A percentile compares a stretch with the other conserved stretches of the same genome.
Evolutionary conservation across 2,329 filamentous ascomycete genomes (phyloP).

Genomic region (Diaporthe capsici): DNA sequence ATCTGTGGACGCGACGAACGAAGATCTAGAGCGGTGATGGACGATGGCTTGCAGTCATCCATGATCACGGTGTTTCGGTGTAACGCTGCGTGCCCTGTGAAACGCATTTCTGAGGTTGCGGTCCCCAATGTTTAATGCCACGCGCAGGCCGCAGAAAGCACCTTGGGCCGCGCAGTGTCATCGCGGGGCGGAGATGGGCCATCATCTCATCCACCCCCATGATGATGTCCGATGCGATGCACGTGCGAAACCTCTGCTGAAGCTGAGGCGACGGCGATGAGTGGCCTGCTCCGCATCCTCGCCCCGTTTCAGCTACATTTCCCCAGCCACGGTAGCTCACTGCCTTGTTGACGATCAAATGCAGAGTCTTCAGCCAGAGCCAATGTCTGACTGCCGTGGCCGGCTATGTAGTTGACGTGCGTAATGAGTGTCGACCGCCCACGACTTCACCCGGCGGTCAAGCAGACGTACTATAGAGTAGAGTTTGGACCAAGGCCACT

Average conservation of each 20-base stretch:
- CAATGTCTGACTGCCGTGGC: slow-evolving; percentile 13
- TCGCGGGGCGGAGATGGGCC: not conserved
- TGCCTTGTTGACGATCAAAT: slow-evolving; percentile 1
- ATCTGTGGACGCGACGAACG: slow-evolving; percentile 25
- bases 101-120: slow-evolving; percentile 29
- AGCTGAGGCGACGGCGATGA: slow-evolving; percentile 15
- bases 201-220: slow-evolving; percentile 20
- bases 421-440: not conserved
- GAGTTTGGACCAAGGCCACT: slow-evolving; percentile 24
- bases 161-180: slow-evolving; percentile 9
- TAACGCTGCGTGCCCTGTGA: slow-evolving; percentile 27
- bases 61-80: slow-evolving; percentile 33
- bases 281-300: not conserved
- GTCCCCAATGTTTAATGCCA: slow-evolving; percentile 20
- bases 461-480: slow-evolving; percentile 27
- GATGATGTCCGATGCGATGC: slow-evolving; percentile 31
- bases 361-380: not conserved
- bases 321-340: slow-evolving; percentile 8
- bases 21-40: slow-evolving; percentile 35
- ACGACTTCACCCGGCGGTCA: slow-evolving; percentile 23
- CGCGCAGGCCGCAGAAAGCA: not conserved
- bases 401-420: slow-evolving; percentile 9
- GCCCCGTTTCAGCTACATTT: slow-evolving; percentile 27
- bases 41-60: slow-evolving; percentile 32
- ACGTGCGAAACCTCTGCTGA: slow-evolving; percentile 24